A percentile compares a stretch with the other conserved stretches of the same genome.
These are phyloP conservation scores for Murraya paniculata DNA, from an alignment of 345 rosid genomes.

Conservation along the genomic window DNA sequence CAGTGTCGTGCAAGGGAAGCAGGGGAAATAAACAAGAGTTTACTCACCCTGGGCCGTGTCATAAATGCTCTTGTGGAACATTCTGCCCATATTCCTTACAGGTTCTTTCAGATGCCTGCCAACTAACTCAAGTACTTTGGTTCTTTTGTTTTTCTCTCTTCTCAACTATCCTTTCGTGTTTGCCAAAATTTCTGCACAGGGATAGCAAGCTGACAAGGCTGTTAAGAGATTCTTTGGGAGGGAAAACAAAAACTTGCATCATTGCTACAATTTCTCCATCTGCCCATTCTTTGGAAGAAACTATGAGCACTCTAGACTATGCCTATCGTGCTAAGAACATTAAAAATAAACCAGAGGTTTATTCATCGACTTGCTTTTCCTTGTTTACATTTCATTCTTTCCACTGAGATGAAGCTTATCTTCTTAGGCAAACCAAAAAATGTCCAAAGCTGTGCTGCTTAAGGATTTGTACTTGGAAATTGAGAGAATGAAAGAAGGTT, in stretches of 20 bases:
- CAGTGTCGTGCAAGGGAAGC: slow-evolving; percentile 98
- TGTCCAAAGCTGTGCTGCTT: slow-evolving; percentile 77
- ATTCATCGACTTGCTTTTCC: slow-evolving; percentile 18
- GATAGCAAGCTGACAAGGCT: slow-evolving; percentile 97
- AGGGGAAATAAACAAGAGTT: slow-evolving; percentile 96
- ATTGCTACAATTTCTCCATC: slow-evolving; percentile 95
- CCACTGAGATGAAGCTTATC: slow-evolving; percentile 14
- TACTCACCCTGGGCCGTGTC: slow-evolving; percentile 92
- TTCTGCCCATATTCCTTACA: slow-evolving; percentile 94
- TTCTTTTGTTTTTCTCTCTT: neutral
- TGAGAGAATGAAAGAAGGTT: slow-evolving; percentile 93
- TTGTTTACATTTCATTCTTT: neutral
- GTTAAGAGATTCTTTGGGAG: slow-evolving; percentile 88
- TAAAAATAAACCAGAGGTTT: slow-evolving; percentile 91
- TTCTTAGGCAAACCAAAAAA: slow-evolving; percentile 89
- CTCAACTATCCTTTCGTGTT: neutral
- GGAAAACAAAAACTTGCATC: slow-evolving; percentile 95
- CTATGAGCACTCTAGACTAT: slow-evolving; percentile 89
- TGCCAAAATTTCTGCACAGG: slow-evolving; percentile 37
- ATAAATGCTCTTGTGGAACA: slow-evolving; percentile 97
- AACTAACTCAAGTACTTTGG: slow-evolving; percentile 4
- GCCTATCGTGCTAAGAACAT: slow-evolving; percentile 93
- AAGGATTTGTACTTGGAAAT: slow-evolving; percentile 87
- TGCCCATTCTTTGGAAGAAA: slow-evolving; percentile 82
- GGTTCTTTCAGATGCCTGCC: slow-evolving; percentile 33